Percentiles rank a stretch among this genome's conserved stretches.
Conservation (phyloP, 2,329 filamentous ascomycete genomes). For the Dothiorella sarmentorum region DNA sequence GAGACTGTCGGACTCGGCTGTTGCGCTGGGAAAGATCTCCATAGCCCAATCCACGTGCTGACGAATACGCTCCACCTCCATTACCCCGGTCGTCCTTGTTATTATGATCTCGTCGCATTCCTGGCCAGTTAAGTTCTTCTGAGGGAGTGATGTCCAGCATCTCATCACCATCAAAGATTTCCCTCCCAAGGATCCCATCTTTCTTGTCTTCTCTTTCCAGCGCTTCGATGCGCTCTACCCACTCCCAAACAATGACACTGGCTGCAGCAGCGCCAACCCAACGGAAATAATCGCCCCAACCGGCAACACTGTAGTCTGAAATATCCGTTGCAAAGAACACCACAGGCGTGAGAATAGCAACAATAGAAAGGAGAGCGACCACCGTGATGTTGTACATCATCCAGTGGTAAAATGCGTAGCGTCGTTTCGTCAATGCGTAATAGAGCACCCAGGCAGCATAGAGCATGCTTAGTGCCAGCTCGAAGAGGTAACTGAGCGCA, state of each 20-base stretch:
- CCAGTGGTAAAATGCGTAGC: constrained; percentile 85
- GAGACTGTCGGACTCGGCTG: constrained; percentile 25
- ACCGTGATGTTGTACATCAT: constrained; percentile 87
- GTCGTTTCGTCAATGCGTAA: constrained; percentile 86
- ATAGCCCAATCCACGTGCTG: constrained; percentile 25
- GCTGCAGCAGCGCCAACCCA: constrained; percentile 96
- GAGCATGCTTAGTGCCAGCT: constrained; percentile 77
- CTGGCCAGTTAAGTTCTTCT: constrained; percentile 52
- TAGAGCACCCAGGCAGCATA: constrained; percentile 95
- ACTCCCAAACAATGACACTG: constrained; percentile 97
- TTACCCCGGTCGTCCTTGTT: constrained; percentile 32
- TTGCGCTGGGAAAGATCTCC: constrained; percentile 29
- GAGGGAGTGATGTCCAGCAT: constrained; percentile 71
- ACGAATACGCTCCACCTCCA: constrained; percentile 21
- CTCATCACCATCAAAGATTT: constrained; percentile 91
- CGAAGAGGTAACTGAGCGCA: constrained; percentile 85
- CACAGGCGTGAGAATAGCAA: constrained; percentile 81
- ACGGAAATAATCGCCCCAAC: constrained; percentile 91
- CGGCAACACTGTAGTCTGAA: constrained; percentile 76
- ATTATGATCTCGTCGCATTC: constrained; percentile 39
- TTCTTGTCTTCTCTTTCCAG: constrained; percentile 90
- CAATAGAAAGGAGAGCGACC: constrained; percentile 72
- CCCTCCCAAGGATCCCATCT: constrained; percentile 83
- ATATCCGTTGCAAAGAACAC: constrained; percentile 94
- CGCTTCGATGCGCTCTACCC: constrained; percentile 92